phyloP scores from a whole-genome alignment of 805 yeast genomes.

The Kurtzmaniella fragi region DNA sequence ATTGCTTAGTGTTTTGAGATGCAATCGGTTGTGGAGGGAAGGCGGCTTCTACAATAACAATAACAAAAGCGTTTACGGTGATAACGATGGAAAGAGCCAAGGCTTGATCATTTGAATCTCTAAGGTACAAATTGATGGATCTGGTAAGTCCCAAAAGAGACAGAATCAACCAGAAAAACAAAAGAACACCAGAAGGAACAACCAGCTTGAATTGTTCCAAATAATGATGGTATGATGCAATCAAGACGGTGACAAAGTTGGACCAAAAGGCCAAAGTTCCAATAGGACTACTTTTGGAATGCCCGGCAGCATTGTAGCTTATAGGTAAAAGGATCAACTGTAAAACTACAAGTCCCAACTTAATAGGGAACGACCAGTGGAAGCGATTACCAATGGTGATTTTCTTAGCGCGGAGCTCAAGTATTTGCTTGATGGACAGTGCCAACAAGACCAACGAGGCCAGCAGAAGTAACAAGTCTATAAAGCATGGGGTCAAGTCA shows the following conservation, averaged over 20 bases:
- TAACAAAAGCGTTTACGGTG: constrained; percentile 33
- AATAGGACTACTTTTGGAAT: constrained; percentile 11
- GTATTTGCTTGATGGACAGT: constrained; percentile 36
- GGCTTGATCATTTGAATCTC: constrained; percentile 20
- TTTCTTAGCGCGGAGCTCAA: constrained; percentile 24
- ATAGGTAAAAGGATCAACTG: constrained; percentile 25
- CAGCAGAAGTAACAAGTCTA: constrained; percentile 46
- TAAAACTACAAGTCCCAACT: constrained; percentile 32
- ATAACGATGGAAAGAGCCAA: constrained; percentile 25
- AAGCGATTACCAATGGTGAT: constrained; percentile 22
- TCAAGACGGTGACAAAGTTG: constrained; percentile 39
- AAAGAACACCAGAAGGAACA: constrained; percentile 62
- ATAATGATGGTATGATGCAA: constrained; percentile 57
- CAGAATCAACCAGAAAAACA: constrained; percentile 71
- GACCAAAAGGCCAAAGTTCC: constrained; percentile 19
- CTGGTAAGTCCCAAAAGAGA: constrained; percentile 44
- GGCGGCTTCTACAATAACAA: constrained; percentile 41
- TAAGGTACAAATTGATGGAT: constrained; percentile 34
- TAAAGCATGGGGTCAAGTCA: constrained; percentile 58
- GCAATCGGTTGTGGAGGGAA: constrained; percentile 29
- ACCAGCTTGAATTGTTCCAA: constrained; percentile 64
- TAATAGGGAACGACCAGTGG: constrained; percentile 37
- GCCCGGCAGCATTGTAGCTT: constrained; percentile 8
- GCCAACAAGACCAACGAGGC: constrained; percentile 39
- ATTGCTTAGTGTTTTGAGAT: constrained; percentile 11